Evolutionary conservation across 73 alveolate species (phyloP).

Genomic region (Paramecium primaurelia): DNA sequence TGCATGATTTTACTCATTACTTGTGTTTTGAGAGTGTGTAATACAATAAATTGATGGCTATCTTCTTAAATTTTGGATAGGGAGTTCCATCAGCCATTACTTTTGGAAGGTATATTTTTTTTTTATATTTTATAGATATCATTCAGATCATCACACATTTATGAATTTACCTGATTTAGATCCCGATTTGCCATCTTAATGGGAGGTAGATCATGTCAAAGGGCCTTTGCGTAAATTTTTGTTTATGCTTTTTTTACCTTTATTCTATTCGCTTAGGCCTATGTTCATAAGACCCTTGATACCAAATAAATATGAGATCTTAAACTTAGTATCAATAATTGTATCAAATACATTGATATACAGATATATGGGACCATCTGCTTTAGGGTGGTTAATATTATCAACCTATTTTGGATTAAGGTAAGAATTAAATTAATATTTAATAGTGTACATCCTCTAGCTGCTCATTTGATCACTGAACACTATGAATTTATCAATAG

Average conservation of each 20-base stretch:
- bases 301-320: conserved; percentile 51
- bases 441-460: conserved; percentile 64
- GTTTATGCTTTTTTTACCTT: conserved; percentile 58
- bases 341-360: conserved; percentile 22
- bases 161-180: conserved; percentile 60
- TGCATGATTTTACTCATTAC: conserved; percentile 59
- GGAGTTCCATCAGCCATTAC: conserved; percentile 62
- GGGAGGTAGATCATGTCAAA: conserved; percentile 64
- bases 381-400: conserved; percentile 60
- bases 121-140: conserved; percentile 13
- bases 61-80: conserved; percentile 15
- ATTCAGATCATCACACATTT: conserved; percentile 52
- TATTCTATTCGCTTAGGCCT: conserved; percentile 73
- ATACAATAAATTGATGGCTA: conserved; percentile 38
- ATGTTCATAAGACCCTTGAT: conserved; percentile 59
- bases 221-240: conserved; percentile 53
- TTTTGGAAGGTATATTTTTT: conserved; percentile 43
- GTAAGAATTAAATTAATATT: background rate
- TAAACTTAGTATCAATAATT: conserved; percentile 48
- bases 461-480: conserved; percentile 75
- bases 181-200: conserved; percentile 76
- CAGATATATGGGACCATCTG: conserved; percentile 43
- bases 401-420: conserved; percentile 67
- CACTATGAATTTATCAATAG: conserved; percentile 69
- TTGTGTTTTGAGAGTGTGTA: conserved; percentile 28